A percentile compares a stretch with the other conserved stretches of the same genome.
Conservation (phyloP, 805 yeast species). For the Schizosaccharomyces lindneri region DNA sequence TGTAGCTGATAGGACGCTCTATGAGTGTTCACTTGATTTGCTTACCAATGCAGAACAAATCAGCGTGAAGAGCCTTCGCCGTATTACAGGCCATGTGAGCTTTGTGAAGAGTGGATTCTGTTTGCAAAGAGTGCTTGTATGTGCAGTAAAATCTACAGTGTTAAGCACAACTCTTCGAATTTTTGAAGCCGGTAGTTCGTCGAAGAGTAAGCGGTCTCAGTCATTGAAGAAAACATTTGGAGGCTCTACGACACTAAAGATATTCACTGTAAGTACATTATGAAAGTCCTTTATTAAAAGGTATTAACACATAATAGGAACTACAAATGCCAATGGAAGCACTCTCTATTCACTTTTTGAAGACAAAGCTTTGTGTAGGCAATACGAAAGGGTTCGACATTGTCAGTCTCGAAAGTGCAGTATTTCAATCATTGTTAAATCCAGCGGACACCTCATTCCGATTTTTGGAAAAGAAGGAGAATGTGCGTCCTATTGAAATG, state of each 20-base stretch:
- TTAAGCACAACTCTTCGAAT: conserved; percentile 53
- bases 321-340: conserved; percentile 72
- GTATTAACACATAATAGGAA: conserved; percentile 25
- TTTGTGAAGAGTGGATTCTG: conserved; percentile 86
- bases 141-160: conserved; percentile 67
- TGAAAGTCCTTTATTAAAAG: too few relatives aligned
- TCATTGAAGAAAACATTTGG: conserved; percentile 16
- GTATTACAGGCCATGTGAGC: conserved; percentile 58
- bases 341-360: conserved; percentile 69
- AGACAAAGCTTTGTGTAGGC: conserved; percentile 75
- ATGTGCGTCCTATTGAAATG: conserved; percentile 69
- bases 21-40: conserved; percentile 55
- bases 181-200: conserved; percentile 53
- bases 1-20: conserved; percentile 56
- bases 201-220: conserved; percentile 17
- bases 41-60: conserved; percentile 19
- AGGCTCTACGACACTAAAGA: conserved; percentile 36
- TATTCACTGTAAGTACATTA: conserved; percentile 17
- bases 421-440: conserved; percentile 71
- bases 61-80: conserved; percentile 36
- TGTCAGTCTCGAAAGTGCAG: conserved; percentile 58
- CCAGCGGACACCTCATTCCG: conserved; percentile 97
- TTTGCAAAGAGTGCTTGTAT: conserved; percentile 64
- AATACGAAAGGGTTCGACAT: conserved; percentile 92
- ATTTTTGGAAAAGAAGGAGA: conserved; percentile 65